Base-by-base conservation (phyloP, 2,329 filamentous ascomycete genomes). In the Ophioceras dolichostomum region DNA sequence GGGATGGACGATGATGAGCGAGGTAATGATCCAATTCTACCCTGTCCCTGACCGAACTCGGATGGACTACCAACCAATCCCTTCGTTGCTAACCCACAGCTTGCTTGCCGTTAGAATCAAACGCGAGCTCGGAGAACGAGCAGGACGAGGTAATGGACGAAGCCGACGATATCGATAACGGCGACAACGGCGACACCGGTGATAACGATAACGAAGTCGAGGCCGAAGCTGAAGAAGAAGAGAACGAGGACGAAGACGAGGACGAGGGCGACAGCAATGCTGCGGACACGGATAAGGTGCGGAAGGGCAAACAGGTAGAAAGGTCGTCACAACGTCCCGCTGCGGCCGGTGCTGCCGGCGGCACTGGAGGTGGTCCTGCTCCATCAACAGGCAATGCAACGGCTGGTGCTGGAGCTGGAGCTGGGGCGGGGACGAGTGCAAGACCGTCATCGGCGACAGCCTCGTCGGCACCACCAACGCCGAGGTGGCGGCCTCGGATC, bases 121-220 rank as follows among this genome's bases (percentile, higher is more conserved):
- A 62, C 44, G 60, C 51, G 24, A 64, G 61, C 47, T 67, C 64
- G 17, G 65, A 67, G 22, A 65, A 67, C 45, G 70, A 74, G 38
- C 64, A 63, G 39, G 72, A 77, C 46, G 71, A 76, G 49, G 59
- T 70, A 26, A 75, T 76, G 68, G 70, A 76, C 32, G 60, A 60
- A 10, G 56, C 54, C 9, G 54, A 60, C 10, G 58, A 60, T 4
- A n/a, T n/a, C n/a, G n/a, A n/a, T n/a, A n/a, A n/a, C n/a, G n/a
- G n/a, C n/a, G n/a, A n/a, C n/a, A 65, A 63, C n/a, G 41, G 51
- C 4, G 51, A 58, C 3, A 41, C 48, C 2, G 58, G 56, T 5
- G 56, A 61, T 2, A 58, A 55, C n/a, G 58, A 61, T 3, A 64
- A 61, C 14, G 65, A 63, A 39, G 58, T 57, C 29, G 60, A 66